A percentile compares a stretch with the other conserved stretches of the same genome.
phyloP scores from a whole-genome alignment of 225 moss, liverwort and hornwort species.

The Pseudisothecium myosuroides region DNA sequence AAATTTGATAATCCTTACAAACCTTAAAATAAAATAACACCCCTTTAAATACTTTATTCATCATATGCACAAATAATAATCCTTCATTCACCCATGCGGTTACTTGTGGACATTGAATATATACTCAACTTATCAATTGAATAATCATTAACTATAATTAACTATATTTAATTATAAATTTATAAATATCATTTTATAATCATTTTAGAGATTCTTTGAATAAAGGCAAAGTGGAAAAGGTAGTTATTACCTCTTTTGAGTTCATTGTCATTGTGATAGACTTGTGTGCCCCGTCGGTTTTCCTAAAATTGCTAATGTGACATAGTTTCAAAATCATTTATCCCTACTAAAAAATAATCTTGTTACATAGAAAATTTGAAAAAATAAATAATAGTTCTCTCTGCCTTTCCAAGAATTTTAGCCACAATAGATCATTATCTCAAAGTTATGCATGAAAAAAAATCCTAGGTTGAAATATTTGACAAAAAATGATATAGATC shows the following conservation, averaged over 20 bases:
- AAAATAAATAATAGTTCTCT: too few relatives aligned
- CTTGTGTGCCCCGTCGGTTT: too few relatives aligned
- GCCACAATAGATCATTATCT: not conserved
- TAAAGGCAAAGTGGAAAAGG: too few relatives aligned
- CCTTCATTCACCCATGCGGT: not conserved
- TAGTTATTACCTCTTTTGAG: too few relatives aligned
- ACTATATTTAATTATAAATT: not conserved
- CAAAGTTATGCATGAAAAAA: not conserved
- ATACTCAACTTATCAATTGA: not conserved
- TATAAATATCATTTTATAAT: not conserved
- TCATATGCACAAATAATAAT: not conserved
- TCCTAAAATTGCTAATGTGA: not conserved
- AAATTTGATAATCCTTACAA: not conserved
- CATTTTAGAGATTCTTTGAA: not conserved
- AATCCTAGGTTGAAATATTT: not conserved
- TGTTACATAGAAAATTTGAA: accelerated
- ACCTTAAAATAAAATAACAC: not conserved
- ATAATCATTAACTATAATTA: not conserved
- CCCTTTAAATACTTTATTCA: not conserved
- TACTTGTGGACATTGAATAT: not conserved
- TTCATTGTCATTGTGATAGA: too few relatives aligned
- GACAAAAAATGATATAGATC: too few relatives aligned
- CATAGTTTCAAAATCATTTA: too few relatives aligned
- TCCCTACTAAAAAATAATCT: not conserved
- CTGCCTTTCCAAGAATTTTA: not conserved